Base-by-base conservation (phyloP, 352 stramenopile genomes). In the Globisporangium irregulare region DNA sequence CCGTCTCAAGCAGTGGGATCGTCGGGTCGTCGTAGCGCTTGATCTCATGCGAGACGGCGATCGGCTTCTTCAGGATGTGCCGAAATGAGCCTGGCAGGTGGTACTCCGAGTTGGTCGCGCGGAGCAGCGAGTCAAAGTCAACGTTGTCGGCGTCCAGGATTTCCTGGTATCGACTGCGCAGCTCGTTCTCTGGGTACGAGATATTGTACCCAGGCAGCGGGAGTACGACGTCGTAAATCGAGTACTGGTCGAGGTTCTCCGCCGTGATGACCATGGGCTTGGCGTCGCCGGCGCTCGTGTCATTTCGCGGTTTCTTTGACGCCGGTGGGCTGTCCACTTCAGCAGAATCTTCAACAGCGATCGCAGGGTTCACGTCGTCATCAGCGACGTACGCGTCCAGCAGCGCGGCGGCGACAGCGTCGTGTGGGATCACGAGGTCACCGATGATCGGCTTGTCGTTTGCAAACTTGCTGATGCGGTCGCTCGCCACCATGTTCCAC, bases 221-320 rank as follows among this genome's bases (percentile, higher is more conserved):
- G n/a, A 99, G 77, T 36, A 99, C 95, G 51, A 99, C 89, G 71
- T 99, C 97, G 62, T 91, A 89, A 59, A 99, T 93, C 32, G 76
- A 89, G 77, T 93, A 99, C 58, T 91, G 66, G n/a, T 76, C 68
- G 48, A 98, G 62, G 73, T 99, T 98, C n/a, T 94, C 84, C 53
- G 87, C 76, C 1, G 90, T 97, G 4, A 98, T 78, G 25, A 98
- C 57, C 24, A 86, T 57, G 9, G 50, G 25, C 38, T 41, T 43
- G 2, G 51, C 32, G 48, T 12, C 66, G 46, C 65, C 72, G 55
- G 48, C 18, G 12, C 64, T 29, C 5, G 63, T 62, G 60, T 66
- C 36, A 59, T 63, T 34, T 56, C 72, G 73, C 80, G 69, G 59
- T 90, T 88, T 78, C 68, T 75, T 74, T 9, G 22, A 78, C 10